Evolutionary conservation across 2,329 filamentous ascomycete species (phyloP).

Genomic region (Calonectria pauciramosa): DNA sequence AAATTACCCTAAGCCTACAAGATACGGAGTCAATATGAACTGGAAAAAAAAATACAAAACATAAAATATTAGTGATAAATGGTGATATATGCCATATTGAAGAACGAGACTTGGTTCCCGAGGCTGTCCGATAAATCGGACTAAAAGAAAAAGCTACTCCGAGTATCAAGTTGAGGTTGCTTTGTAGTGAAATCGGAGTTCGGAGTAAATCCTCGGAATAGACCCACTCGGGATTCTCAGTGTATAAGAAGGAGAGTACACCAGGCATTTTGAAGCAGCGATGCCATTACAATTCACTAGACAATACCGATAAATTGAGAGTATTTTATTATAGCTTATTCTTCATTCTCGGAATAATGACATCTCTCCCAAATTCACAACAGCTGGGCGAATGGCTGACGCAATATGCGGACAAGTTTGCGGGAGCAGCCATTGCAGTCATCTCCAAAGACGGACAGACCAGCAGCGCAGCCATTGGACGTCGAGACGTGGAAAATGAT

Average conservation of each 20-base stretch:
- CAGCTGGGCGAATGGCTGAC: background rate
- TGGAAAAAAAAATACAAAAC: background rate
- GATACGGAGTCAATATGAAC: background rate
- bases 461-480: background rate
- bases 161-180: background rate
- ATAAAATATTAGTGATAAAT: background rate
- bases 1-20: background rate
- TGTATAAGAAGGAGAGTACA: background rate
- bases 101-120: background rate
- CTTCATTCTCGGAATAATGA: background rate
- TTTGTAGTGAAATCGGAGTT: background rate
- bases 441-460: conserved; percentile 12
- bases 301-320: background rate
- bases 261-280: background rate
- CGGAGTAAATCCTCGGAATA: background rate
- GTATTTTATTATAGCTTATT: background rate
- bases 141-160: background rate
- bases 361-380: background rate
- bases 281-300: background rate
- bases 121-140: background rate
- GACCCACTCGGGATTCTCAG: background rate
- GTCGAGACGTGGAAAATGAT: background rate
- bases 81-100: background rate
- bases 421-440: conserved; percentile 5
- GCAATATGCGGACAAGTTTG: background rate